phyloP scores from a whole-genome alignment of 2,329 filamentous ascomycete species.

The Colletotrichum sp. region DNA sequence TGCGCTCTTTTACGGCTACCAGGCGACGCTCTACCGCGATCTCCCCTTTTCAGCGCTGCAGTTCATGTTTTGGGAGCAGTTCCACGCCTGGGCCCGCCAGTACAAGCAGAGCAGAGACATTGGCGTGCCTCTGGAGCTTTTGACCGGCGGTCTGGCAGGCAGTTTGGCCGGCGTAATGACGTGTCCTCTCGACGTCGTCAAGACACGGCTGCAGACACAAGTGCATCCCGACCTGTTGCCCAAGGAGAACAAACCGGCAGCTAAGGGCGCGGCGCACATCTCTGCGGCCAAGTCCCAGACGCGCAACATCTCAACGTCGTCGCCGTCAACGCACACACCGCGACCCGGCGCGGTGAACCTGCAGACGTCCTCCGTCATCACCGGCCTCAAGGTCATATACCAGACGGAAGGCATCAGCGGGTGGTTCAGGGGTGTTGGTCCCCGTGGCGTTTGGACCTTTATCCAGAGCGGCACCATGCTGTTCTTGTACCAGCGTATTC shows the following conservation, averaged over 20 bases:
- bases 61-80: slow-evolving; percentile 98
- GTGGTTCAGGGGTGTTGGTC: slow-evolving; percentile 94
- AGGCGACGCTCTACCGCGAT: slow-evolving; percentile 92
- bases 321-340: slow-evolving; percentile 82
- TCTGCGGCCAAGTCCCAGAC: slow-evolving; percentile 54
- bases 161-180: slow-evolving; percentile 94
- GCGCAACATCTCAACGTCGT: slow-evolving; percentile 86
- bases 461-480: slow-evolving; percentile 97
- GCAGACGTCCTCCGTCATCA: slow-evolving; percentile 88
- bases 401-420: slow-evolving; percentile 85
- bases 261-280: slow-evolving; percentile 26
- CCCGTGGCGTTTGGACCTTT: slow-evolving; percentile 93
- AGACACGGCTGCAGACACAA: slow-evolving; percentile 95
- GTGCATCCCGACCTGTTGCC: slow-evolving; percentile 52
- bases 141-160: slow-evolving; percentile 88
- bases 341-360: slow-evolving; percentile 80
- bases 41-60: slow-evolving; percentile 95
- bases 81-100: slow-evolving; percentile 78
- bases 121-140: slow-evolving; percentile 81
- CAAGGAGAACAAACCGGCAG: slow-evolving; percentile 21
- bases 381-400: slow-evolving; percentile 86
- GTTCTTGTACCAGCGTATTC: slow-evolving; percentile 88
- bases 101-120: slow-evolving; percentile 85
- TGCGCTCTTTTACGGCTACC: slow-evolving; percentile 96
- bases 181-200: slow-evolving; percentile 95